Evolutionary conservation across 164 flowering plant species (phyloP).

Genomic region (Berberis vulgaris): DNA sequence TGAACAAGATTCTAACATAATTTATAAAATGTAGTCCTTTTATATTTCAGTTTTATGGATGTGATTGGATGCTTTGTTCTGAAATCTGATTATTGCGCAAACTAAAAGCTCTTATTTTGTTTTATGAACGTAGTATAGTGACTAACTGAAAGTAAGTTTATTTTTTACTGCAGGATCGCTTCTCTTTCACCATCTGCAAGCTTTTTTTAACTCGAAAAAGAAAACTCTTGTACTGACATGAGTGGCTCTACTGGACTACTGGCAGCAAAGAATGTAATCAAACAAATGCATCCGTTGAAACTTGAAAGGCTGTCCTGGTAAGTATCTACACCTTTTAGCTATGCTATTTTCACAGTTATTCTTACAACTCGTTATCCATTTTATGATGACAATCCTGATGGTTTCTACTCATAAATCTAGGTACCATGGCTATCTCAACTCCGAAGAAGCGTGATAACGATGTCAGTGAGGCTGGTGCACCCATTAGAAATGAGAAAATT

Average conservation of each 20-base stretch:
- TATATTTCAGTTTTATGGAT: too few species aligned
- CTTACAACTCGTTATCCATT: background rate
- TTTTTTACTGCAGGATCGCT: background rate
- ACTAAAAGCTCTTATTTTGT: too few species aligned
- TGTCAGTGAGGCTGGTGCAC: constrained; percentile 8
- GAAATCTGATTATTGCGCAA: too few species aligned
- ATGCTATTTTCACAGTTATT: background rate
- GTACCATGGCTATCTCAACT: constrained; percentile 18
- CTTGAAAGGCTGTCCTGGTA: background rate
- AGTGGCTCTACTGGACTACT: constrained; percentile 21
- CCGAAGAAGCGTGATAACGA: constrained; percentile 31
- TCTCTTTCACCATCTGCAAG: too few species aligned
- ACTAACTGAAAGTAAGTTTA: background rate
- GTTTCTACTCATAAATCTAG: constrained; percentile 5
- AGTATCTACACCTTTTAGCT: background rate
- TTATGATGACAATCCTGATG: background rate
- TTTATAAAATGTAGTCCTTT: too few species aligned
- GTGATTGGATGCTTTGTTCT: too few species aligned
- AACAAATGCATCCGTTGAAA: constrained; percentile 10
- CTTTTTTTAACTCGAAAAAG: background rate
- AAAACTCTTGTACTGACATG: constrained; percentile 17
- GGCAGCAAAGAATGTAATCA: constrained; percentile 23
- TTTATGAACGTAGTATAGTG: too few species aligned
- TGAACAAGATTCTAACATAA: too few species aligned
- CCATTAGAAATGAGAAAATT: constrained; percentile 19